phyloP scores from a whole-genome alignment of 2,329 filamentous ascomycete species.

The Acrocalymma vagum region DNA sequence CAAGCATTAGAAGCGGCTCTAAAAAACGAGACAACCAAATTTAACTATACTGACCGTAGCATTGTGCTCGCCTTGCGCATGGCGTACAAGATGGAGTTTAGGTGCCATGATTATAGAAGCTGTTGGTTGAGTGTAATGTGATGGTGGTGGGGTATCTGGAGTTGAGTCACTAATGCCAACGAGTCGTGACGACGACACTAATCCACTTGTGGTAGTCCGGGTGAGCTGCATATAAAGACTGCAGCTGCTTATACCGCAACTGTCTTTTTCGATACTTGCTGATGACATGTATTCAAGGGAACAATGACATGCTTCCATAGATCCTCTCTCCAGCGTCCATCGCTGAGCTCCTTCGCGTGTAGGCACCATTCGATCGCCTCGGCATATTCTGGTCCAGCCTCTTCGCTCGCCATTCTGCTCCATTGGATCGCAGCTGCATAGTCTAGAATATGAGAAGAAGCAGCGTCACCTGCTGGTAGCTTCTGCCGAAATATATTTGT shows the following conservation, averaged over 20 bases:
- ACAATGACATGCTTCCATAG: slow-evolving; percentile 17
- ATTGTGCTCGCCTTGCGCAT: slow-evolving; percentile 83
- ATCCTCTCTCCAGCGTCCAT: slow-evolving; percentile 21
- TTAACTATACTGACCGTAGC: slow-evolving; percentile 27
- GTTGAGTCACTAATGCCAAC: slow-evolving; percentile 3
- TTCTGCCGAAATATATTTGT: slow-evolving; percentile 9
- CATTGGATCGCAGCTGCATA: slow-evolving; percentile 20
- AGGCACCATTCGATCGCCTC: slow-evolving; percentile 23
- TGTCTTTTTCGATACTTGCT: slow-evolving; percentile 11
- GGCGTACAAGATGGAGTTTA: slow-evolving; percentile 66
- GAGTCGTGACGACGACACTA: neutral
- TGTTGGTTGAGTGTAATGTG: neutral
- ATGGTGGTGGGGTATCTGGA: slow-evolving; percentile 8
- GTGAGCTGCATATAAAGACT: no score
- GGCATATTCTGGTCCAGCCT: slow-evolving; percentile 21
- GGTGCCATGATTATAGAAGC: slow-evolving; percentile 29
- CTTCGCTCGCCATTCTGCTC: slow-evolving; percentile 18
- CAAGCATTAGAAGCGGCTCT: slow-evolving; percentile 52
- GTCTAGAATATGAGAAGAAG: slow-evolving; percentile 9
- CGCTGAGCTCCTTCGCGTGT: slow-evolving; percentile 11
- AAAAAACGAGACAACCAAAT: neutral
- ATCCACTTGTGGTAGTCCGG: neutral
- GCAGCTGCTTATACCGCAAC: neutral
- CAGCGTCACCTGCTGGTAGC: slow-evolving; percentile 8
- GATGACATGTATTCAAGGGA: slow-evolving; percentile 19